Conservation (phyloP, 148 eudicot genomes). For the Amaranthus hypochondriacus region DNA sequence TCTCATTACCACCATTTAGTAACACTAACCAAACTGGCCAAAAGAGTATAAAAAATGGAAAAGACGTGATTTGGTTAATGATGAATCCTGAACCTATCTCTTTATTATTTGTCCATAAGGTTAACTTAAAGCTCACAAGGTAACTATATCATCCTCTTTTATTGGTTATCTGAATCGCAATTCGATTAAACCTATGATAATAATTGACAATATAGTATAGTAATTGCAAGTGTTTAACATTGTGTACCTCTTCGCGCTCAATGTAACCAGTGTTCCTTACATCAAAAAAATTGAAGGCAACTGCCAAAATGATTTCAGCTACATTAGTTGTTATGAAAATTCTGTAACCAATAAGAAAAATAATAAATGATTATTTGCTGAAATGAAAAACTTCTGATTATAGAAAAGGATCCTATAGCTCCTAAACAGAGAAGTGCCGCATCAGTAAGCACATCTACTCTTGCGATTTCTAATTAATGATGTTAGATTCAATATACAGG, state of each 20-base stretch:
- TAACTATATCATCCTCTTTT: neutral
- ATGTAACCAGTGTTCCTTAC: constrained; percentile 48
- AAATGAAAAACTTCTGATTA: neutral
- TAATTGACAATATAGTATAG: neutral
- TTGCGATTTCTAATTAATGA: neutral
- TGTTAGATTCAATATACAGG: too few relatives aligned
- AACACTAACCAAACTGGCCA: neutral
- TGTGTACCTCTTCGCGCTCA: constrained; percentile 53
- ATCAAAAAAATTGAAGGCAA: constrained; percentile 51
- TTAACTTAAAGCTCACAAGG: neutral
- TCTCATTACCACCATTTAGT: too few relatives aligned
- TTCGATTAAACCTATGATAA: too few relatives aligned
- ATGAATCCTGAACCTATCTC: neutral
- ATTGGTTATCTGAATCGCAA: neutral
- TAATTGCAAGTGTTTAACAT: neutral
- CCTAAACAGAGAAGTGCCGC: neutral
- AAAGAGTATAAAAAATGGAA: neutral
- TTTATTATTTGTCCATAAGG: neutral
- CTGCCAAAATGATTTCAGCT: constrained; percentile 34
- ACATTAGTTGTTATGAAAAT: neutral
- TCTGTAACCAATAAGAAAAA: neutral
- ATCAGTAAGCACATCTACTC: neutral
- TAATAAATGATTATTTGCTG: neutral
- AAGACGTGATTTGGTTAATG: neutral
- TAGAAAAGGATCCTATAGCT: neutral